Conservation (phyloP, 257 asterid species). For the Capsicum pubescens region DNA sequence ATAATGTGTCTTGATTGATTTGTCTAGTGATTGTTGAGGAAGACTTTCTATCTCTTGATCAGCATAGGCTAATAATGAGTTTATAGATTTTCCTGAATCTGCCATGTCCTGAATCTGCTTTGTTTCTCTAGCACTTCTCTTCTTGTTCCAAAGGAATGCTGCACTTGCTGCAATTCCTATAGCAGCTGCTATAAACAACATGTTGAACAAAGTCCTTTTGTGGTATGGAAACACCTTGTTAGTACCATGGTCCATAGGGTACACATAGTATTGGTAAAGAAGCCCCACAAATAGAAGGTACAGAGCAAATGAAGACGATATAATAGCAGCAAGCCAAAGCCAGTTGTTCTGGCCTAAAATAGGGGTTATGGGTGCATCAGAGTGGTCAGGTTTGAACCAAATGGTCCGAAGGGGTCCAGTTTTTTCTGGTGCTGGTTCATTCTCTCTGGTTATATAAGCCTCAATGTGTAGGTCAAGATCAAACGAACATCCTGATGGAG, state of each 20-base stretch:
- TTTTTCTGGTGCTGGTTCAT: constrained; percentile 46
- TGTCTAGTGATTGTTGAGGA: constrained; percentile 58
- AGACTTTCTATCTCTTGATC: constrained; percentile 80
- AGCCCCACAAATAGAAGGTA: constrained; percentile 69
- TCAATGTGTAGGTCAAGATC: constrained; percentile 72
- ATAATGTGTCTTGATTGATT: constrained; percentile 67
- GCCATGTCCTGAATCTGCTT: constrained; percentile 58
- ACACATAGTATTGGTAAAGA: constrained; percentile 66
- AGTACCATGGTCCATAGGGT: constrained; percentile 79
- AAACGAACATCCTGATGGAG: constrained; percentile 41
- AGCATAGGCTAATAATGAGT: constrained; percentile 32
- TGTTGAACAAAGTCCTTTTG: constrained; percentile 62
- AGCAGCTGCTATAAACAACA: constrained; percentile 65
- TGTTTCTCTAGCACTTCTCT: constrained; percentile 55
- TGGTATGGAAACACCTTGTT: constrained; percentile 60
- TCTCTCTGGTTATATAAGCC: constrained; percentile 84
- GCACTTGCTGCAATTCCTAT: constrained; percentile 56
- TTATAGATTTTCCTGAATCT: constrained; percentile 44
- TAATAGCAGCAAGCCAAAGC: constrained; percentile 90
- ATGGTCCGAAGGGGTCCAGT: constrained; percentile 46
- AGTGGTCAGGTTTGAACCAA: constrained; percentile 60
- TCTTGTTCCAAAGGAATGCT: constrained; percentile 92
- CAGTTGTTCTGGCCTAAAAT: constrained; percentile 77
- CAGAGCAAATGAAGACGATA: constrained; percentile 73
- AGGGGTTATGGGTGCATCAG: constrained; percentile 70